phyloP scores from a whole-genome alignment of 2,329 filamentous ascomycete genomes.

The Paraphoma chrysanthemicola region DNA sequence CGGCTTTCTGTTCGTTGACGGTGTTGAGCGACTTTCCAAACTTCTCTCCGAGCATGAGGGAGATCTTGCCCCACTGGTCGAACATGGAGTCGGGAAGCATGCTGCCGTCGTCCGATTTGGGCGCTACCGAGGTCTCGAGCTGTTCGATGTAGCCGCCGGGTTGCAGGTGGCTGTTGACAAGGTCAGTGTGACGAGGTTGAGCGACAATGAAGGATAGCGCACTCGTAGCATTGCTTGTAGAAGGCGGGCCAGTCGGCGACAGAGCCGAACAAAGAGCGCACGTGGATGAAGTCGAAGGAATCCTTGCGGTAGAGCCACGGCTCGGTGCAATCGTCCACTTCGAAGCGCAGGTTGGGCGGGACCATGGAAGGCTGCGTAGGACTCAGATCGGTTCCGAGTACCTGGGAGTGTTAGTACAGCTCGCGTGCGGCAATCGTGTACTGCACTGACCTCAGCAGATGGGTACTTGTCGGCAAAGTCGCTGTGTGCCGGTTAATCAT shows the following conservation, averaged over 20 bases:
- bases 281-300: slow-evolving; percentile 32
- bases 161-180: slow-evolving; percentile 21
- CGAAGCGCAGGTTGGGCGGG: slow-evolving; percentile 41
- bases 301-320: slow-evolving; percentile 36
- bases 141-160: slow-evolving; percentile 42
- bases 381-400: slow-evolving; percentile 46
- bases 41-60: slow-evolving; percentile 34
- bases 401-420: slow-evolving; percentile 22
- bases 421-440: background rate
- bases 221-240: slow-evolving; percentile 26
- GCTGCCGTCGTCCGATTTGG: slow-evolving; percentile 37
- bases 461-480: slow-evolving; percentile 51
- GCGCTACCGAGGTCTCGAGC: slow-evolving; percentile 30
- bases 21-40: slow-evolving; percentile 47
- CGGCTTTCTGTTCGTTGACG: slow-evolving; percentile 47
- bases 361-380: slow-evolving; percentile 49
- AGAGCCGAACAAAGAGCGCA: slow-evolving; percentile 23
- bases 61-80: slow-evolving; percentile 33
- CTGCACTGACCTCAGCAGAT: slow-evolving; percentile 29
- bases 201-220: slow-evolving; percentile 12
- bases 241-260: slow-evolving; percentile 30
- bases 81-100: slow-evolving; percentile 25
- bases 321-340: slow-evolving; percentile 42
- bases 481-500: slow-evolving; percentile 9
- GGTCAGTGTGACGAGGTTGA: background rate